Evolutionary conservation across 768 basidiomycete genomes (phyloP), one percentile per base, ranked within the genome.

Genomic region (Podaxis sp.): DNA sequence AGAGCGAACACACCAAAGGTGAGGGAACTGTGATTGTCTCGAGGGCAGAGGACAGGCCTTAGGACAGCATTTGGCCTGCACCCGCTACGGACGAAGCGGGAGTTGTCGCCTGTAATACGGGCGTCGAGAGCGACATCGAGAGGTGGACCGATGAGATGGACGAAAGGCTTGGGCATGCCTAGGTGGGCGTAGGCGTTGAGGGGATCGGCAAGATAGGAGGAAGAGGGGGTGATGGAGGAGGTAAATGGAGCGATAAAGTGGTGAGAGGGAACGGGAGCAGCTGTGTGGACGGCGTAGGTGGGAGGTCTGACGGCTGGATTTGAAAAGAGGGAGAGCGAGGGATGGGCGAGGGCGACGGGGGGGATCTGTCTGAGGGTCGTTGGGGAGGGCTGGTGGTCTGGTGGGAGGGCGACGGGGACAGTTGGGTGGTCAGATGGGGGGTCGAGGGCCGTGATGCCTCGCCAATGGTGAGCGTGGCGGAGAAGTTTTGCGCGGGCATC

Each of bases 121-220:
- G 90, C 82, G 66, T 99, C 95, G 28, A 99, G 77, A 1, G 90
- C 89, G 4, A 96, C 70, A 64, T 87, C 88, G 55, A 95, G 79
- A 0, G 93, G 93, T 0, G 86, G 86, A 0, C 89, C 90, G 1
- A 97, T 71, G 13, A 91, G 79, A 64, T 93, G 89, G 0, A 96
- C 94, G 66, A 86, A 87, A 0, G 90, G 90, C 70, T 94, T 95
- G 36, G 93, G 90, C 76, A 90, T 84, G 9, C 95, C 94, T 17
- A 88, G 79, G 64, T 88, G 86, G 0, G 88, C 85, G 68, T 96
- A 97, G n/a, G 88, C 89, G 69, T 95, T 96, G 66, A 93, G 82
- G 0, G 93, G 90, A 68, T 95, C 91, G 3, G 79, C 71, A 30
- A 93, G 81, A 73, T 97, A 97, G 0, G 79, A 70, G 0, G 87